Base-by-base conservation (phyloP, 768 basidiomycete species). In the Xerocomellus intermedius region DNA sequence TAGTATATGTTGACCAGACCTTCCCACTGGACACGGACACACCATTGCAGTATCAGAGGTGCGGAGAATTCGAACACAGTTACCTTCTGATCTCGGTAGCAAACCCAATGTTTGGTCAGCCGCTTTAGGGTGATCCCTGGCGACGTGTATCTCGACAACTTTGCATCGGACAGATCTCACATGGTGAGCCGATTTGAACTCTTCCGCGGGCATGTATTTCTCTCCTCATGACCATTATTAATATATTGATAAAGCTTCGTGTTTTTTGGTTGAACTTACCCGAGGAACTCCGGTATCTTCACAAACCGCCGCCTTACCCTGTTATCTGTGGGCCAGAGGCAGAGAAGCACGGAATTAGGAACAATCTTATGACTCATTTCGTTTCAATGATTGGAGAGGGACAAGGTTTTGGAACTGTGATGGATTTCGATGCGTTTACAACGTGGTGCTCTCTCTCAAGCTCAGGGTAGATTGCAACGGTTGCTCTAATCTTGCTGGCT, bases 131-230 rank as follows among this genome's bases (percentile, higher is more conserved):
- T 87, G 32, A 70, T 90, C 54, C 76, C 80, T 54, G 82, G 78
- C 17, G 55, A 68, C 32, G 67, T 68, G 13, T 87, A 76, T 64
- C 67, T 88, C 41, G 71, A 80, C 57, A 64, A 81, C 61, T 89
- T 90, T 72, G 84, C 86, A 10, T 89, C 87, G 19, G 86, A 90
- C 67, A 75, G 87, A 63, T 85, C 86, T 50, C 87, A 89, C 68
- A 89, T 90, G 87, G 85, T 85, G 59, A 64, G 60, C 44, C 39
- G 44, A 48, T 36, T 56, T 51, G 57, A 30, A 56, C 42, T 54
- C 37, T 54, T 58, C 48, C 62, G 50, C 42, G 56, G 51, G 35
- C 52, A 14, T 36, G 19, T 35, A 37, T 22, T 32, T 36, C 33
- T 22, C 7, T 35, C 24, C 44, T 41, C 50, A 28, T 49, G 33